Percentiles rank a stretch among this genome's conserved stretches.
These are phyloP conservation scores for Fusarium citri DNA, from an alignment of 2,329 filamentous ascomycete genomes.

Conservation along the genomic window DNA sequence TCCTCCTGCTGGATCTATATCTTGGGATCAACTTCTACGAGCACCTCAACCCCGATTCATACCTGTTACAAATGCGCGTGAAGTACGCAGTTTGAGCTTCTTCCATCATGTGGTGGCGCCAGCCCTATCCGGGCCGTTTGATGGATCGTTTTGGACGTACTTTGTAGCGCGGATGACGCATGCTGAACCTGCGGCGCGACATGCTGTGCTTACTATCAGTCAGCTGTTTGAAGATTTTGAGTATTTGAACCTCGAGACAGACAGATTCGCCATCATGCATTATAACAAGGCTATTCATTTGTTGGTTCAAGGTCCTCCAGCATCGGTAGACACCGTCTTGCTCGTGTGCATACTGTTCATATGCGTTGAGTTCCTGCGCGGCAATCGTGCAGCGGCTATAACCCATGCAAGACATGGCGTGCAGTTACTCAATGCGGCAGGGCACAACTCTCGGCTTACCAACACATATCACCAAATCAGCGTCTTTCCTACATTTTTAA, in stretches of 20 bases:
- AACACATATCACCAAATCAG: constrained; percentile 55
- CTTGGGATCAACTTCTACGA: constrained; percentile 53
- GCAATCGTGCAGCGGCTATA: constrained; percentile 51
- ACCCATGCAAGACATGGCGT: constrained; percentile 55
- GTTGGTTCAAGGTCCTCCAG: constrained; percentile 41
- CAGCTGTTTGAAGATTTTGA: constrained; percentile 53
- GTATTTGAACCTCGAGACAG: not conserved
- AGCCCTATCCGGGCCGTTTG: constrained; percentile 51
- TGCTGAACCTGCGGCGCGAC: constrained; percentile 53
- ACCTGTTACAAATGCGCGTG: constrained; percentile 36
- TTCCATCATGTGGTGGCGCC: constrained; percentile 54
- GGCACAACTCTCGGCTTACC: constrained; percentile 47
- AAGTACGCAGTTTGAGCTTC: constrained; percentile 53
- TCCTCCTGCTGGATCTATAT: constrained; percentile 45
- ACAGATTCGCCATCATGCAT: constrained; percentile 51
- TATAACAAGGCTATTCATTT: constrained; percentile 56
- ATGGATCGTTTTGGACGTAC: constrained; percentile 57
- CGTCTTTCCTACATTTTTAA: constrained; percentile 56
- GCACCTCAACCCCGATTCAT: constrained; percentile 33
- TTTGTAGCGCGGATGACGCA: constrained; percentile 53
- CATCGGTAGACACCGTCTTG: constrained; percentile 51
- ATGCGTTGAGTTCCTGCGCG: constrained; percentile 57
- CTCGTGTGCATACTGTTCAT: constrained; percentile 57
- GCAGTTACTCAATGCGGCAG: constrained; percentile 47
- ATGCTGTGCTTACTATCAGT: constrained; percentile 55